Evolutionary conservation across 202 grass and related monocot genomes (phyloP).

Genomic region (Brachypodium distachyon): DNA sequence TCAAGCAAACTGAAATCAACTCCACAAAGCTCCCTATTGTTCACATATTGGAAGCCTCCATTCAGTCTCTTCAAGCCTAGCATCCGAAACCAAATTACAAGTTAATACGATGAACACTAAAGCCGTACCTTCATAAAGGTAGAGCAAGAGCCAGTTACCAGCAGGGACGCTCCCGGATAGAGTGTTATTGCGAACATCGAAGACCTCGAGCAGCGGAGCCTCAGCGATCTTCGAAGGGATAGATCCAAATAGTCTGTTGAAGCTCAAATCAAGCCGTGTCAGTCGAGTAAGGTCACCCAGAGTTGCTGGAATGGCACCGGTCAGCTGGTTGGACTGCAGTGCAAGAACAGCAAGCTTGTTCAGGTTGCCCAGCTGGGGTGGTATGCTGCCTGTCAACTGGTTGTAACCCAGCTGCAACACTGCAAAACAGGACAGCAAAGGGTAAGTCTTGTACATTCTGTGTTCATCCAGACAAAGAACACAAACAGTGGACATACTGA

Average conservation of each 20-base stretch:
- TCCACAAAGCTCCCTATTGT: constrained; percentile 83
- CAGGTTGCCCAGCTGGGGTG: constrained; percentile 55
- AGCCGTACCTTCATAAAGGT: background rate
- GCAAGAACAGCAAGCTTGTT: constrained; percentile 80
- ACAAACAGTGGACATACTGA: background rate
- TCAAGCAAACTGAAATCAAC: constrained; percentile 53
- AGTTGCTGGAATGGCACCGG: constrained; percentile 79
- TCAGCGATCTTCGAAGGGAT: constrained; percentile 62
- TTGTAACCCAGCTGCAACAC: constrained; percentile 93
- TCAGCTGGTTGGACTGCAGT: constrained; percentile 81
- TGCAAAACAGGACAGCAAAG: constrained; percentile 4
- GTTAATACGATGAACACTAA: background rate
- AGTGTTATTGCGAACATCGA: constrained; percentile 89
- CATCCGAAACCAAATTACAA: background rate
- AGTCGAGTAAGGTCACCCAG: constrained; percentile 58
- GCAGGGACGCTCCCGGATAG: constrained; percentile 77
- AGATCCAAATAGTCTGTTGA: constrained; percentile 76
- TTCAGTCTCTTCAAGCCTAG: constrained; percentile 64
- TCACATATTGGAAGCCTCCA: constrained; percentile 75
- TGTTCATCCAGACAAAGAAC: background rate
- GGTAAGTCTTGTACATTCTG: background rate
- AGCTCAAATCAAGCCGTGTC: constrained; percentile 80
- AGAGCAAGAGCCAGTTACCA: constrained; percentile 32
- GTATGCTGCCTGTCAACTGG: constrained; percentile 74
- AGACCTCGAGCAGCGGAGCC: constrained; percentile 47